phyloP scores from a whole-genome alignment of 164 flowering plant genomes.

The Liriodendron chinense region DNA sequence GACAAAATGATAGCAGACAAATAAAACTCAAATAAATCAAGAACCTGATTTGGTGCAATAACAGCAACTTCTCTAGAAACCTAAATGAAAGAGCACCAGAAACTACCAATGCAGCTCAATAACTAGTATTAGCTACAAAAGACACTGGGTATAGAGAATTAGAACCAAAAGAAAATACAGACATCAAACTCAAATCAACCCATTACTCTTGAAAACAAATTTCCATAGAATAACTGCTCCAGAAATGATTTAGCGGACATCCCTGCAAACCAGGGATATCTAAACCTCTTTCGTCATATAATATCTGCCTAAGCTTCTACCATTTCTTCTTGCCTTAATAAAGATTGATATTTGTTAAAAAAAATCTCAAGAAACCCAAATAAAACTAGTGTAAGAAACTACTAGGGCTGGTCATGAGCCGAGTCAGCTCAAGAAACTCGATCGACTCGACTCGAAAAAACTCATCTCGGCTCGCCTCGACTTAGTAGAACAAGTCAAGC shows the following conservation, averaged over 20 bases:
- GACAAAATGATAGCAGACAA: neutral
- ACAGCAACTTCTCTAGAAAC: neutral
- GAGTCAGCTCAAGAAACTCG: no score
- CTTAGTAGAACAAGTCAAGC: no score
- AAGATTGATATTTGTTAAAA: neutral
- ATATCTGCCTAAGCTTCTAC: neutral
- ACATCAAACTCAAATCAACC: neutral
- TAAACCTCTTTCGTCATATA: no score
- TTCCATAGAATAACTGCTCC: neutral
- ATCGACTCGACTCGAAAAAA: no score
- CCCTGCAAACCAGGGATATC: neutral
- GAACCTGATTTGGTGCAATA: neutral
- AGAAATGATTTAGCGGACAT: neutral
- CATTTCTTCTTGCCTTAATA: neutral
- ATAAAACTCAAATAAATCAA: no score
- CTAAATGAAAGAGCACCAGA: neutral
- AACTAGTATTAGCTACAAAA: no score
- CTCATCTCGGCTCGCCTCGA: no score
- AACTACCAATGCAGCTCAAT: neutral
- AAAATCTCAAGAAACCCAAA: no score
- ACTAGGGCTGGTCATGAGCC: no score
- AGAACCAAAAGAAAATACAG: neutral
- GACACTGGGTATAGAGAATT: no score
- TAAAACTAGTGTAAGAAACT: no score
- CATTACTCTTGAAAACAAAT: neutral